Percentiles rank a stretch among this genome's conserved stretches.
Conservation (phyloP, 2,329 filamentous ascomycete species). For the Paecilomyces fulvus region DNA sequence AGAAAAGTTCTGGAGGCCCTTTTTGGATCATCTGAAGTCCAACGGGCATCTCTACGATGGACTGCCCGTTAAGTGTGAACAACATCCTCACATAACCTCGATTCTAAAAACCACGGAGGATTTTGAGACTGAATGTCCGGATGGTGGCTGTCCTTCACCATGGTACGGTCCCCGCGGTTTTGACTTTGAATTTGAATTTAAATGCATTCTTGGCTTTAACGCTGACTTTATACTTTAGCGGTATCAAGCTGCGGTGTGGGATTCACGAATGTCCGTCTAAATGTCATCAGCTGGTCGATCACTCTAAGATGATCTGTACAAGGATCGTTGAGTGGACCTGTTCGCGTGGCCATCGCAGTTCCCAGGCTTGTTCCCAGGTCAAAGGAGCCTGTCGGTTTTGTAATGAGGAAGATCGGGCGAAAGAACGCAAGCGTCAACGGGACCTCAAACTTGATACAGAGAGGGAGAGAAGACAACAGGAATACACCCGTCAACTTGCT, state of each 20-base stretch:
- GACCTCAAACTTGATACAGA: conserved; percentile 41
- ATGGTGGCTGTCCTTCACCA: conserved; percentile 58
- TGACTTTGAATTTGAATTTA: conserved; percentile 7
- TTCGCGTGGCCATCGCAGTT: conserved; percentile 41
- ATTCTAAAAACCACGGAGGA: conserved; percentile 45
- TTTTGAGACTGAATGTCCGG: conserved; percentile 55
- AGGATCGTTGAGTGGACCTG: conserved; percentile 42
- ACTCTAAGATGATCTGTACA: conserved; percentile 46
- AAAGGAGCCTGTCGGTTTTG: conserved; percentile 43
- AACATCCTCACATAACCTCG: conserved; percentile 45
- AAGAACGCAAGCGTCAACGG: conserved; percentile 41
- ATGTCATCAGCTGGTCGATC: conserved; percentile 56
- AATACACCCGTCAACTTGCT: conserved; percentile 14
- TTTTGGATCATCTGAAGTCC: conserved; percentile 49
- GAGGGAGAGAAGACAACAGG: conserved; percentile 11
- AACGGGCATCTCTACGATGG: conserved; percentile 51
- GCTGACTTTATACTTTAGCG: conserved; percentile 21
- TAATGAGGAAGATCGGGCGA: conserved; percentile 36
- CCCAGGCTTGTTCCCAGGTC: conserved; percentile 39
- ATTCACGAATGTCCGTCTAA: conserved; percentile 50
- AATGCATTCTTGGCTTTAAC: background rate
- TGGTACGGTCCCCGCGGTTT: conserved; percentile 43
- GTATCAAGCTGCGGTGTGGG: conserved; percentile 45
- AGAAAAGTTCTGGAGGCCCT: conserved; percentile 46
- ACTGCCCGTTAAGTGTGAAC: conserved; percentile 51